Conservation (phyloP, 805 yeast species). For the Lipomyces orientalis region DNA sequence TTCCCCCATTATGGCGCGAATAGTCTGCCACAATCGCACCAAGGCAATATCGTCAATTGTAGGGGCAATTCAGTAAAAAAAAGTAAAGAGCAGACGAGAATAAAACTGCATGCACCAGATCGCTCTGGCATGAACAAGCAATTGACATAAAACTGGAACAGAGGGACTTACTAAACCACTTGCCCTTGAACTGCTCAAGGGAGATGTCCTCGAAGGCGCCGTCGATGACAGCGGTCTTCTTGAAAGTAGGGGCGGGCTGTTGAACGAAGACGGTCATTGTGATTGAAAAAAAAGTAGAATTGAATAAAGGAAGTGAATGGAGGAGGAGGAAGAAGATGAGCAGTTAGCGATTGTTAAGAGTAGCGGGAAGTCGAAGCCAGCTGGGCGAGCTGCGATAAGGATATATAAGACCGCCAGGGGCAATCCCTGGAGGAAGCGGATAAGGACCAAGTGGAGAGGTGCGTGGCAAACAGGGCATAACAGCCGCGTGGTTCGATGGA, state of each 20-base stretch:
- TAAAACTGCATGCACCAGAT: not conserved
- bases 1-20: not conserved
- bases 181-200: constrained; percentile 94
- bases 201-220: constrained; percentile 95
- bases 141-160: not conserved
- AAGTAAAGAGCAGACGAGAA: not conserved
- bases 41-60: not conserved
- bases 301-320: not conserved
- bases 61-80: not conserved
- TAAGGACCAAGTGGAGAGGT: not conserved
- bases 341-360: not conserved
- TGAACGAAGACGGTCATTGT: constrained; percentile 89
- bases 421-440: not conserved
- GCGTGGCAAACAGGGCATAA: not conserved
- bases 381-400: not conserved
- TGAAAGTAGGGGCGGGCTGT: constrained; percentile 96
- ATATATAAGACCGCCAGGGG: not conserved
- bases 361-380: not conserved
- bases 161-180: constrained; percentile 70
- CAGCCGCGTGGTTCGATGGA: not conserved
- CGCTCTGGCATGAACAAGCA: not conserved
- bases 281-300: not conserved
- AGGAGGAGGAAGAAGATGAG: not conserved
- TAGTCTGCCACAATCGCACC: not conserved
- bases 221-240: constrained; percentile 95